Conservation (phyloP, 2,329 filamentous ascomycete genomes). For the Apiospora marii region DNA sequence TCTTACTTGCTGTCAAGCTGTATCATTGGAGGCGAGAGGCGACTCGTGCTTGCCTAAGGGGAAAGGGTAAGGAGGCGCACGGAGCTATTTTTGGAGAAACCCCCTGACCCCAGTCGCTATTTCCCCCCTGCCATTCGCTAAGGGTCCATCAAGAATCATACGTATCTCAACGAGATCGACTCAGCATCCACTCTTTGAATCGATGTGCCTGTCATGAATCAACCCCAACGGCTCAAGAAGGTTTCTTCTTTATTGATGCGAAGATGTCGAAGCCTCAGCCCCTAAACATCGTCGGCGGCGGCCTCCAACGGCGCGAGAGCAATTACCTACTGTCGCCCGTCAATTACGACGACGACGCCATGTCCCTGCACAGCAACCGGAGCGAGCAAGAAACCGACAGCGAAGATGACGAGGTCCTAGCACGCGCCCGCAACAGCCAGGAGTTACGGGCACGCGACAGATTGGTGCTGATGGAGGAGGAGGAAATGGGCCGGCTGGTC, state of each 20-base stretch:
- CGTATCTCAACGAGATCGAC: slow-evolving; percentile 11
- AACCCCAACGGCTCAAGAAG: slow-evolving; percentile 1
- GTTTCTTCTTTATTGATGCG: neutral
- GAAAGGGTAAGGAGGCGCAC: neutral
- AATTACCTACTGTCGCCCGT: slow-evolving; percentile 64
- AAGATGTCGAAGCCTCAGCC: neutral
- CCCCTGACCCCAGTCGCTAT: slow-evolving; percentile 16
- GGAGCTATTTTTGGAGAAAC: slow-evolving; percentile 6
- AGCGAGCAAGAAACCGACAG: slow-evolving; percentile 79
- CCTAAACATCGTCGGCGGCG: neutral
- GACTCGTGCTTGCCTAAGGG: neutral
- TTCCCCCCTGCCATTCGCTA: neutral
- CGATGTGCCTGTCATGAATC: slow-evolving; percentile 15
- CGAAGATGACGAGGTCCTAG: slow-evolving; percentile 75
- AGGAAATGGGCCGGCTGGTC: slow-evolving; percentile 71
- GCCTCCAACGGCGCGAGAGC: neutral
- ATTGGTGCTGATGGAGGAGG: slow-evolving; percentile 77
- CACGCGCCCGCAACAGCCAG: slow-evolving; percentile 70
- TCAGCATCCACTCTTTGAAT: slow-evolving; percentile 10
- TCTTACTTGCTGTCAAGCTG: neutral
- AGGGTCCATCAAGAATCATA: slow-evolving; percentile 15
- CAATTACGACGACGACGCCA: slow-evolving; percentile 73
- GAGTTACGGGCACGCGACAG: slow-evolving; percentile 76
- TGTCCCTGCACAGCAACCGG: slow-evolving; percentile 67
- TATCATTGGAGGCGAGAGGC: neutral